These are phyloP conservation scores for Arthromyces matolae DNA, from an alignment of 768 basidiomycete species.

Conservation along the genomic window DNA sequence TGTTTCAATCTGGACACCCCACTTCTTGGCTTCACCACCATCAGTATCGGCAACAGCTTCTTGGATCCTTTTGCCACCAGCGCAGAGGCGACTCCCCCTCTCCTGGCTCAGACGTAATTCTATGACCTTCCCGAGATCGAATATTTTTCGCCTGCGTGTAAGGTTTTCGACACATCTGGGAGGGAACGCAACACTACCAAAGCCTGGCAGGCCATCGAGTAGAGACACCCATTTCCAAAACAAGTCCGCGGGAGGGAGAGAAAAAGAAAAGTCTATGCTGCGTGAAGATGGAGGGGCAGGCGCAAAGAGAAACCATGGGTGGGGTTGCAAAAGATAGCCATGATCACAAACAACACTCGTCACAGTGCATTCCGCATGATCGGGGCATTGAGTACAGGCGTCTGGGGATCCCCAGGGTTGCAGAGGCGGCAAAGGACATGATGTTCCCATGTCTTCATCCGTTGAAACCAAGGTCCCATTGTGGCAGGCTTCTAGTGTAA, in stretches of 20 bases:
- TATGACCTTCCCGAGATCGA: constrained; percentile 68
- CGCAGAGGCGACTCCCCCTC: constrained; percentile 63
- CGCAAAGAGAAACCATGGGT: constrained; percentile 53
- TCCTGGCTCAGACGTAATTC: constrained; percentile 61
- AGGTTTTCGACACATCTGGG: constrained; percentile 79
- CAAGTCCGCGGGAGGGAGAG: constrained; percentile 35
- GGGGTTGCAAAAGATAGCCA: constrained; percentile 63
- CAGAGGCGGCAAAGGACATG: constrained; percentile 54
- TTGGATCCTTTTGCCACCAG: constrained; percentile 37
- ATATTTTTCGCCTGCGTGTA: constrained; percentile 67
- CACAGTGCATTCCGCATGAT: constrained; percentile 60
- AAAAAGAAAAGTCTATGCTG: constrained; percentile 36
- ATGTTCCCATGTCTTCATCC: constrained; percentile 23
- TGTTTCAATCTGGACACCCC: constrained; percentile 63
- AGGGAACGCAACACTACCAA: constrained; percentile 75
- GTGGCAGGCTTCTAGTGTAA: constrained; percentile 54
- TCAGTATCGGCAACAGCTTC: constrained; percentile 38
- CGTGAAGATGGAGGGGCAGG: constrained; percentile 34
- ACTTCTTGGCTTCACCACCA: constrained; percentile 70
- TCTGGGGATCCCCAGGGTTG: constrained; percentile 56
- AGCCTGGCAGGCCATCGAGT: constrained; percentile 67
- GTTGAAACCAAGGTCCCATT: constrained; percentile 49
- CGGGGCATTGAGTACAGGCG: constrained; percentile 69
- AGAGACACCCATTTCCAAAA: constrained; percentile 46
- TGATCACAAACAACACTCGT: constrained; percentile 60